Base-by-base conservation (phyloP, 2,329 filamentous ascomycete species). In the Cladosporium sp. region DNA sequence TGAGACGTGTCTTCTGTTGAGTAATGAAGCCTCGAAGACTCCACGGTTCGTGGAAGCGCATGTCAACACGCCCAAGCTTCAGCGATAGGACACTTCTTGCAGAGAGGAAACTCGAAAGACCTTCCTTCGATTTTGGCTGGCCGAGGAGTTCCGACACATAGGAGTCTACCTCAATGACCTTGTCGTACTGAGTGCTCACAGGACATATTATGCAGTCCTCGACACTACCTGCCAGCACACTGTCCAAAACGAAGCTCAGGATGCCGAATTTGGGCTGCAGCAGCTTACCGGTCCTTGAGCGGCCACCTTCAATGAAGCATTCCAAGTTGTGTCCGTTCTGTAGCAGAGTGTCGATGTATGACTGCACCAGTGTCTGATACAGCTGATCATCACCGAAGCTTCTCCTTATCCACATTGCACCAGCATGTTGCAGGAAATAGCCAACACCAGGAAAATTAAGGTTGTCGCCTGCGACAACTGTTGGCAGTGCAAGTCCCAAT, bases 111-210 rank as follows among this genome's bases (percentile, higher is more conserved):
- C 95, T 90, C 36, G 87, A 84, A 38, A 99, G 77, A 62, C 96
- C 97, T 71, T 99, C 94, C 71, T 96, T 96, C 69, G 90, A 90
- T 75, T 99, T 99, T 0, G 94, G 94, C 62, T 95, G 88, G 3
- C 94, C 94, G 0, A 99, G 82, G 2, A 99, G 83, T 73, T 99
- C 94, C 36, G 87, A 94, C 45, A 97, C 93, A 69, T 99, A 99
- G 5, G 92, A 94, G 64, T 96, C 92, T 0, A 95, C 96, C 74
- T 99, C 94, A 60, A 99, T 95, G 58, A 99, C 94, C 71, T 97
- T 99, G 79, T 99, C 94, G 71, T 99, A 99, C 72, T 99, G 94
- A 0, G 92, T 97, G 73, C 90, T 95, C 47, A 99, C 94, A 0
- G 94, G 94, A 66, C 93, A 96, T 55, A 99, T 91, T 42, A 97